Evolutionary conservation across 257 asterid genomes (phyloP).

Genomic region (Craterostigma plantagineum): DNA sequence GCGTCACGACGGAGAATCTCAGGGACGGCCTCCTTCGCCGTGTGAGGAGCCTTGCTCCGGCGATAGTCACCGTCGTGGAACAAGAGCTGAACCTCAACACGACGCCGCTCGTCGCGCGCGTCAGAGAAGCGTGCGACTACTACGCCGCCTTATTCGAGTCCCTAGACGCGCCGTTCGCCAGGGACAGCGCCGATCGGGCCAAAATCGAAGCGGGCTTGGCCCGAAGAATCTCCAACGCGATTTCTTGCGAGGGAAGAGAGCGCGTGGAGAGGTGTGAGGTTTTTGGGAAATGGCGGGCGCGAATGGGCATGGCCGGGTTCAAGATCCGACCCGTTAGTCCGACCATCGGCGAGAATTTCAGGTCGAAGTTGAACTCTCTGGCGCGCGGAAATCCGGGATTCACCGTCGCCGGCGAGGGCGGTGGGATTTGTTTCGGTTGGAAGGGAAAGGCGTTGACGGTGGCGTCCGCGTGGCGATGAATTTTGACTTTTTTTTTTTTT

Average conservation of each 20-base stretch:
- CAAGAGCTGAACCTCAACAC: constrained; percentile 53
- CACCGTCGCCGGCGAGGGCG: constrained; percentile 34
- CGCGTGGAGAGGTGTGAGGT: constrained; percentile 68
- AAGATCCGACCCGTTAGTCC: constrained; percentile 21
- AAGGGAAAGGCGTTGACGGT: constrained; percentile 62
- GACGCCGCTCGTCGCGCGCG: constrained; percentile 46
- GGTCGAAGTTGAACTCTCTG: constrained; percentile 23
- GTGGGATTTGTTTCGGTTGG: constrained; percentile 67
- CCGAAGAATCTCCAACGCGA: constrained; percentile 48
- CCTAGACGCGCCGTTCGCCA: constrained; percentile 27
- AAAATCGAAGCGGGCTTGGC: constrained; percentile 46
- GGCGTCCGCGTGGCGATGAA: constrained; percentile 65
- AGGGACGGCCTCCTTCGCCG: constrained; percentile 54
- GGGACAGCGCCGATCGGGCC: constrained; percentile 24
- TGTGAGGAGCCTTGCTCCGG: constrained; percentile 36
- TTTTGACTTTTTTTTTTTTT: not conserved
- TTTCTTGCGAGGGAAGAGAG: constrained; percentile 74
- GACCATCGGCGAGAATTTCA: constrained; percentile 27
- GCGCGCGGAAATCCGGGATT: constrained; percentile 80
- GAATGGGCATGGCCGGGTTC: constrained; percentile 63
- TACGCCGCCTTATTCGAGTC: constrained; percentile 53
- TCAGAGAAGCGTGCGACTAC: constrained; percentile 31
- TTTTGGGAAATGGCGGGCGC: constrained; percentile 74
- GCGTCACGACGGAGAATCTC: constrained; percentile 50
- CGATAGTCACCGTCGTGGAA: constrained; percentile 46